Base-by-base conservation (phyloP, 441 rosid species). In the Pelargonium myrrhifolium region DNA sequence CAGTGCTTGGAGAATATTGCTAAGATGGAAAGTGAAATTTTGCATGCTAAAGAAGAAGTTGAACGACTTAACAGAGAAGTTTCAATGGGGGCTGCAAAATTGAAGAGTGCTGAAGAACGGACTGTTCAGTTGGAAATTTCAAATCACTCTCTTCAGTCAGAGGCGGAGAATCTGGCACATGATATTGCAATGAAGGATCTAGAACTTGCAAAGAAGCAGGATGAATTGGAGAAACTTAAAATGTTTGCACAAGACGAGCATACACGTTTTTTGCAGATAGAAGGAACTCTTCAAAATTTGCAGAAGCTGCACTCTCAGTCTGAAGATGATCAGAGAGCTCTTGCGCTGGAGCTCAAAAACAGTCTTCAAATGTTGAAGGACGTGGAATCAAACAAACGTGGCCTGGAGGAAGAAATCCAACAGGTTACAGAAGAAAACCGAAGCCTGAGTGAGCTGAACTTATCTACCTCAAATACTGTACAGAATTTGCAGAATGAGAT, bases 281-380 rank as follows among this genome's bases (percentile, higher is more conserved):
- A 82, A 82, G 82, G 80, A 59, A 76, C 86, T 51, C 82, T 95
- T 60, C 81, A 77, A 71, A 70, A 80, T 55, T 75, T 92, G 79
- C 90, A 86, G 80, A 80, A 80, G 79, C 69, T 90, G 80, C 88
- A 89, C 75, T 83, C 78, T 67, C 86, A 86, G 59, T 92, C 93
- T 69, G 91, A 81, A 77, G 82, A 75, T 70, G 89, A 89, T 76
- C 95, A 86, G 73, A 70, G 76, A 63, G 71, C 68, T 74, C 82
- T 89, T 71, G 68, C 83, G 26, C 40, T 73, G 76, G 85, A 86
- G 69, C 89, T 86, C 65, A 76, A 83, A 61, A 77, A 79, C 58
- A 80, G 71, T 72, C 81, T 89, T 73, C 90, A 89, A 73, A 78
- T 74, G 78, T 72, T 92, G 82, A 87, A 77, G 71, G 91, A 84